A percentile compares a stretch with the other conserved stretches of the same genome.
Conservation (phyloP, 1,284 basidiomycete genomes). For the Peniophora sp. region DNA sequence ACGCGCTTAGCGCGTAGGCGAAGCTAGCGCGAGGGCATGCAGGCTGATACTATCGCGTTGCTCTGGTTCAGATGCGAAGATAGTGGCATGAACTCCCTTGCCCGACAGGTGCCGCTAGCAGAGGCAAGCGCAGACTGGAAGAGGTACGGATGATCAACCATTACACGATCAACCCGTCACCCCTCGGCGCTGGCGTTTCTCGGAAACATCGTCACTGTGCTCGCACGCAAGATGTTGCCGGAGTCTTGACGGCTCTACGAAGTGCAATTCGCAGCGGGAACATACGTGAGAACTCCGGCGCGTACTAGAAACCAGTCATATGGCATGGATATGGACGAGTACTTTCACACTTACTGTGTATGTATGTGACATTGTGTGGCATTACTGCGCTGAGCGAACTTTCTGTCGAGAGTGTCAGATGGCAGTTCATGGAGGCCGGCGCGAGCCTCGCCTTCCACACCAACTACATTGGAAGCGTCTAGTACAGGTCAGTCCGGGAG, state of each 20-base stretch:
- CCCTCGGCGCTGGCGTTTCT: conserved; percentile 32
- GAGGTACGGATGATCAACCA: no score
- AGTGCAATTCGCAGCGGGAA: conserved; percentile 43
- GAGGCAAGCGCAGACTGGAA: no score
- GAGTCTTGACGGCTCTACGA: conserved; percentile 56
- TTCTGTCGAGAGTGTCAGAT: no score
- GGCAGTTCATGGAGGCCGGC: no score
- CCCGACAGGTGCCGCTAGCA: no score
- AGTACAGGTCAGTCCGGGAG: conserved; percentile 4
- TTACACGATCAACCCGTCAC: no score
- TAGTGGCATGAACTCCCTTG: no score
- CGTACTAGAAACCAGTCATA: conserved; percentile 29
- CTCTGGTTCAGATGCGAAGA: no score
- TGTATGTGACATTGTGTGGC: conserved; percentile 46
- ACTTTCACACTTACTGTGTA: conserved; percentile 41
- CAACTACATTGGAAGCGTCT: conserved; percentile 49
- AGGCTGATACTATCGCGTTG: no score
- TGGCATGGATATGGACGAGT: conserved; percentile 3
- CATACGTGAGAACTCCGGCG: conserved; percentile 49
- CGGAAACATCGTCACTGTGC: conserved; percentile 43
- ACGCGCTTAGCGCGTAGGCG: no score
- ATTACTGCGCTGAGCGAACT: conserved; percentile 54
- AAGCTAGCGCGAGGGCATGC: no score
- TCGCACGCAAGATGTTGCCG: conserved; percentile 50
- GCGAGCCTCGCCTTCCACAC: conserved; percentile 47